Evolutionary conservation across 495 filamentous ascomycete species (phyloP), one percentile per base, ranked within the genome.

Genomic region (Annulohypoxylon moriforme): DNA sequence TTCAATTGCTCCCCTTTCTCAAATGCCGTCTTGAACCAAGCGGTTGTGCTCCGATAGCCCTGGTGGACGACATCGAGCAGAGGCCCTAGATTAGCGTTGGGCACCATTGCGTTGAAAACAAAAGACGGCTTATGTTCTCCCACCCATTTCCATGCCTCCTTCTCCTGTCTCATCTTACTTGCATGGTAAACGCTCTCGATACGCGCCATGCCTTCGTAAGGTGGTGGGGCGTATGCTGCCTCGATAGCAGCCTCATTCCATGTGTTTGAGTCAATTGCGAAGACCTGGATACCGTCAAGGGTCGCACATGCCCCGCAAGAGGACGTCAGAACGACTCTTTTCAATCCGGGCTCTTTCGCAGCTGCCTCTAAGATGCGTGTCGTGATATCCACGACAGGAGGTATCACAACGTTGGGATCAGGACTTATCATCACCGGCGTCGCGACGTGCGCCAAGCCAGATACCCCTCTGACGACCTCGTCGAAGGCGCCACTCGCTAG

Each of bases 121-220:
- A 75, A 78, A n/a, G 68, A 52, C 20, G 69, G 69, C n/a, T 74
- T 68, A 36, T 72, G 49, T 16, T 60, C 47, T 10, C 25, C 13
- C 59, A 69, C 50, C 75, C 75, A 78, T 14, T 71, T 18, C 73
- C 61, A 73, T 9, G 69, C 69, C 31, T 46, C 65, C 33, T 72
- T 64, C 61, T 75, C 69, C 29, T 53, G 57, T 49, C 67, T 64
- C 20, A 52, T 67, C 69, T 75, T 69, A 38, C 64, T 67, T 9
- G 69, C 69, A 34, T 47, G 57, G 27, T 72, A 72, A 11, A 68
- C 68, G 20, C 29, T 20, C 2, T n/a, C 25, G 7, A 50, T 9
- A 0, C 57, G 46, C n/a, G 60, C 22, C 10, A 20, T 4, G 8
- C 40, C 67, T 11, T 70, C 67, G 47, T 60, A 59, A 0, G 67